Evolutionary conservation across 108 stramenopile genomes (phyloP), one percentile per base, ranked within the genome.

Genomic region (Discostella stelligeroides): DNA sequence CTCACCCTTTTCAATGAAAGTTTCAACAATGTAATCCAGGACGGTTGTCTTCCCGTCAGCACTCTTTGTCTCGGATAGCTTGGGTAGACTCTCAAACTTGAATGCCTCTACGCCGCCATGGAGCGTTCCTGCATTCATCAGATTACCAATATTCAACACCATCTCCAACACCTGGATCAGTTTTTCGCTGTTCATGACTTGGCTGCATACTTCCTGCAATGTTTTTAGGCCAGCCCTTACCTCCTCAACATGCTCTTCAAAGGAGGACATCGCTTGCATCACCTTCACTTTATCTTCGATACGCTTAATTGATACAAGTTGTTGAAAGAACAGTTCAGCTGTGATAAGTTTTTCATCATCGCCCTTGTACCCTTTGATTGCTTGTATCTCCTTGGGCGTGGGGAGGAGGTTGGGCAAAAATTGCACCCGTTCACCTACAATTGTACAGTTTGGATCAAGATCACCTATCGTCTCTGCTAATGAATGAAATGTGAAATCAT

Each of bases 41-140:
- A 97, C 90, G 12, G 93, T 92, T 0, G 95, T 97, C 66, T 95
- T 96, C 46, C 91, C 87, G 75, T 98, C 98, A 23, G 82, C 67
- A 17, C 95, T 94, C 72, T 98, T 98, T 38, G 97, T 97, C 66
- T 94, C 86, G 18, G 90, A 86, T 8, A 98, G 80, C 60, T 91
- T 87, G 3, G 96, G 72, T 34, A 98, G 80, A 37, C 92, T 92
- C 63, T 97, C 98, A 43, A 98, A 87, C 54, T 94, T 96, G 84
- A 97, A 97, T 6, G 96, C 98, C 38, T 79, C 86, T 15, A 94
- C 90, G 12, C 83, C 85, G 56, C 91, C 91, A 63, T 87, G 82
- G 9, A 81, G 75, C 17, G 88, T 88, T n/a, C 95, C 95, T 50
- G 92, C 85, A 66, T 96, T 97, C 92, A 97, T 89, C 24, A 88